Evolutionary conservation across 2,329 filamentous ascomycete genomes (phyloP).

Genomic region (Beauveria brongniartii): DNA sequence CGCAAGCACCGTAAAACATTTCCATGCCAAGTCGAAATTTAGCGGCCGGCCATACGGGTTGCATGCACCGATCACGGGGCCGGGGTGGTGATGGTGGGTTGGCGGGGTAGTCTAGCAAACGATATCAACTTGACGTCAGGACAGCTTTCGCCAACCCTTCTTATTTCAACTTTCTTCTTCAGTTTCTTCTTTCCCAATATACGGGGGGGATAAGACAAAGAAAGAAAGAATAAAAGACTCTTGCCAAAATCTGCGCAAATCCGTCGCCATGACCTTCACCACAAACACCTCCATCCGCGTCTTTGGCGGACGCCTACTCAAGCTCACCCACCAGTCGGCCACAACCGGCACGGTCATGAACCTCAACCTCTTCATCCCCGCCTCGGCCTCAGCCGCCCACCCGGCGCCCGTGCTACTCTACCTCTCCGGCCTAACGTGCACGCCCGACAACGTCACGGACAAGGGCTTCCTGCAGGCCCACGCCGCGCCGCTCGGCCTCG

Average conservation of each 20-base stretch:
- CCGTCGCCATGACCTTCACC: conserved; percentile 66
- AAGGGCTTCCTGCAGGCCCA: conserved; percentile 87
- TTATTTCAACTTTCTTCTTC: not conserved
- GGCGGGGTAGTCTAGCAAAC: conserved; percentile 1
- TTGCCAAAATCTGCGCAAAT: conserved; percentile 16
- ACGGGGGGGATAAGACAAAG: not conserved
- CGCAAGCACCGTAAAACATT: not conserved
- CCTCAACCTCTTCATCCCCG: conserved; percentile 86
- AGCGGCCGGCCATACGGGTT: conserved; percentile 1
- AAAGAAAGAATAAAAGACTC: not conserved
- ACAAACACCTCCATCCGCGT: conserved; percentile 82
- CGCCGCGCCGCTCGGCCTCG: conserved; percentile 73
- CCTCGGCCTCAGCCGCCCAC: conserved; percentile 46
- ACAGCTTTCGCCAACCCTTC: not conserved
- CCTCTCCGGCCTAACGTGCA: conserved; percentile 90
- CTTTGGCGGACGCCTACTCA: conserved; percentile 91
- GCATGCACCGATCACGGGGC: conserved; percentile 5
- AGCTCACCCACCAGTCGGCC: conserved; percentile 77
- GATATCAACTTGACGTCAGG: conserved; percentile 3
- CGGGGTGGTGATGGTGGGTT: not conserved
- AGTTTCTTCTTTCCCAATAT: not conserved
- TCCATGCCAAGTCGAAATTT: not conserved
- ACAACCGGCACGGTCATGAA: conserved; percentile 82
- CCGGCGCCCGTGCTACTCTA: conserved; percentile 81
- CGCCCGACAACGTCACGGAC: conserved; percentile 74